phyloP scores from a whole-genome alignment of 2,329 filamentous ascomycete genomes.

The Myriosclerotinia scirpicola region DNA sequence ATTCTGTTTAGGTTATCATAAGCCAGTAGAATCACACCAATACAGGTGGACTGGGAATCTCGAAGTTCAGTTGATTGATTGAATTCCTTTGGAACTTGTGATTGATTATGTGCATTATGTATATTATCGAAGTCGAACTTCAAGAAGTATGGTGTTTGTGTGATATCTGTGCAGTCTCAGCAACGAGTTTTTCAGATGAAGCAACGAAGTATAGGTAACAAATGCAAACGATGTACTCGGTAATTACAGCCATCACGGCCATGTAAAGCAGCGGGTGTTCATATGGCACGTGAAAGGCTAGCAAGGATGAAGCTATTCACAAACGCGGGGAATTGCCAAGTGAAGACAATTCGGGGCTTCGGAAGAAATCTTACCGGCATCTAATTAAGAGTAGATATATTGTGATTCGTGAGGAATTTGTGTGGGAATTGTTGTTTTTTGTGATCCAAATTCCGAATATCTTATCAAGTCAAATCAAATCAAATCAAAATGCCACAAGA shows the following conservation, averaged over 20 bases:
- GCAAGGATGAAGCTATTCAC: constrained; percentile 6
- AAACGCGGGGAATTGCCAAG: constrained; percentile 18
- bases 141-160: not conserved
- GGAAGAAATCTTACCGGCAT: constrained; percentile 4
- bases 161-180: not conserved
- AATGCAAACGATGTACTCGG: not conserved
- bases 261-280: not conserved
- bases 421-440: not conserved
- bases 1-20: too few relatives aligned
- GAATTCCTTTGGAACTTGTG: too few relatives aligned
- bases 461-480: not conserved
- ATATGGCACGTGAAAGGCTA: not conserved
- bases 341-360: not conserved
- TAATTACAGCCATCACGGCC: too few relatives aligned
- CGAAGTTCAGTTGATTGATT: too few relatives aligned
- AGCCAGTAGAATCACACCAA: not conserved
- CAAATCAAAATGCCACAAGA: constrained; percentile 23
- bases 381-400: constrained; percentile 8
- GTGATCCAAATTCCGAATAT: not conserved
- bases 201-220: not conserved
- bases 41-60: not conserved
- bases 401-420: not conserved
- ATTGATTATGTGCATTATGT: not conserved
- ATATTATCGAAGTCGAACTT: not conserved
- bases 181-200: not conserved